Evolutionary conservation across 192 early-diverging fungal species (phyloP).

Genomic region (Entomortierella beljakovae): DNA sequence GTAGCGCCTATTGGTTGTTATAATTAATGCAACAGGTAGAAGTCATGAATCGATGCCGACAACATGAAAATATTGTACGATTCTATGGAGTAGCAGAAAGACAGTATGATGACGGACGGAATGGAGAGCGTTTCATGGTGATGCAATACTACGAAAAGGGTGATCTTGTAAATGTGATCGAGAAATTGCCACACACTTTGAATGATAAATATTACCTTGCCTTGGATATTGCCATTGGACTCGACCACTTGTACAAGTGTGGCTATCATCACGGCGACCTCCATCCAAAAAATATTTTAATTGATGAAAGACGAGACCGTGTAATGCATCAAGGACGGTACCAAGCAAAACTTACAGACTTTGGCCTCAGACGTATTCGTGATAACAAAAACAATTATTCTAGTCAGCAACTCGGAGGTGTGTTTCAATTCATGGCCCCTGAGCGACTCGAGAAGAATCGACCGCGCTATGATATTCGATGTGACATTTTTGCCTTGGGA

Average conservation of each 20-base stretch:
- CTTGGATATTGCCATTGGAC: constrained; percentile 34
- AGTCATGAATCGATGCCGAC: constrained; percentile 45
- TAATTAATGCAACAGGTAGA: constrained; percentile 16
- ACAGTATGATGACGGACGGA: constrained; percentile 29
- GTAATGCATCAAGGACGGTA: constrained; percentile 31
- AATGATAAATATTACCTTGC: constrained; percentile 42
- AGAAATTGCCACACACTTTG: constrained; percentile 16
- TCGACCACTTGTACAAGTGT: constrained; percentile 45
- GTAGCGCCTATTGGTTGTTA: not conserved
- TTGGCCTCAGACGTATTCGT: constrained; percentile 43
- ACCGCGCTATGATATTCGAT: constrained; percentile 43
- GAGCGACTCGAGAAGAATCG: constrained; percentile 42
- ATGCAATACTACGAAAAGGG: constrained; percentile 49
- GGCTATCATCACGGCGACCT: constrained; percentile 50
- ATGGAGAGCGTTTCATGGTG: constrained; percentile 43
- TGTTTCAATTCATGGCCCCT: constrained; percentile 52
- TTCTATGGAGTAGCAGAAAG: constrained; percentile 46
- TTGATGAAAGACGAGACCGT: constrained; percentile 24
- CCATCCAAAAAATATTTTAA: constrained; percentile 48
- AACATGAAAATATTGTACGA: constrained; percentile 45
- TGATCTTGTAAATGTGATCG: constrained; percentile 33
- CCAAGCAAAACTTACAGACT: constrained; percentile 38
- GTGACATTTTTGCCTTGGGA: constrained; percentile 47
- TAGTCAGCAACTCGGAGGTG: constrained; percentile 51
- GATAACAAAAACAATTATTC: constrained; percentile 38